Conservation (phyloP, 768 basidiomycete species). For the Ephemerocybe angulata region DNA sequence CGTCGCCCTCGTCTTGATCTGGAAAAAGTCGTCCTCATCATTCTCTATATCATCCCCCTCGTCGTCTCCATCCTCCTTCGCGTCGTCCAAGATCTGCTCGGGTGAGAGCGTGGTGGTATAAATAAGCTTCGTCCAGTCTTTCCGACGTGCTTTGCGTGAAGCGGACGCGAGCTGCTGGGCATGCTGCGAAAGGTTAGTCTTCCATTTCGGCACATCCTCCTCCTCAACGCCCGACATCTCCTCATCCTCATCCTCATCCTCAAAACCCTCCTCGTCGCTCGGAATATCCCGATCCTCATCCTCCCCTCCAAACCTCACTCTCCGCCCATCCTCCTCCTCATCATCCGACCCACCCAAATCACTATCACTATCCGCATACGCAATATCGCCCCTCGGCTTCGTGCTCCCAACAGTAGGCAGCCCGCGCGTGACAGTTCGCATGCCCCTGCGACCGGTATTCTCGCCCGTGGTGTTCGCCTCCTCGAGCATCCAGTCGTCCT, state of each 20-base stretch:
- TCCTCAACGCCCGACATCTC: slow-evolving; percentile 27
- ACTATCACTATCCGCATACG: slow-evolving; percentile 79
- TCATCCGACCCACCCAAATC: slow-evolving; percentile 54
- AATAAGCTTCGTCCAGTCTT: slow-evolving; percentile 83
- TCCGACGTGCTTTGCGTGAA: slow-evolving; percentile 38
- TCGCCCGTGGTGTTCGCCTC: slow-evolving; percentile 18
- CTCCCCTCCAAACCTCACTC: slow-evolving; percentile 46
- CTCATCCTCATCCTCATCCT: slow-evolving; percentile 35
- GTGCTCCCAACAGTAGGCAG: slow-evolving; percentile 33
- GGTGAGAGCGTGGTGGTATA: slow-evolving; percentile 71
- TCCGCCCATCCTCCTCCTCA: slow-evolving; percentile 18
- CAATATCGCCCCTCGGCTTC: slow-evolving; percentile 40
- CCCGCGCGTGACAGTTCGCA: slow-evolving; percentile 42
- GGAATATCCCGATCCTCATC: slow-evolving; percentile 43
- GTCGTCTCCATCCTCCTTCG: slow-evolving; percentile 21
- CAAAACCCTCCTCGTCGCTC: slow-evolving; percentile 45
- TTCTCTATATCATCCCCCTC: slow-evolving; percentile 35
- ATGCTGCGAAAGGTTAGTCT: slow-evolving; percentile 52
- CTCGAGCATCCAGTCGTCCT: slow-evolving; percentile 17
- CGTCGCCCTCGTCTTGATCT: slow-evolving; percentile 39
- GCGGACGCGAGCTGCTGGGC: slow-evolving; percentile 42
- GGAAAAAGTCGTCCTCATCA: slow-evolving; percentile 76
- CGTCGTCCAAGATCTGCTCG: slow-evolving; percentile 55
- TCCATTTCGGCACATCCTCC: slow-evolving; percentile 67
- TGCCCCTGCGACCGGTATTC: slow-evolving; percentile 51